phyloP scores from a whole-genome alignment of 2,329 filamentous ascomycete genomes.

The Microdochium bolleyi region DNA sequence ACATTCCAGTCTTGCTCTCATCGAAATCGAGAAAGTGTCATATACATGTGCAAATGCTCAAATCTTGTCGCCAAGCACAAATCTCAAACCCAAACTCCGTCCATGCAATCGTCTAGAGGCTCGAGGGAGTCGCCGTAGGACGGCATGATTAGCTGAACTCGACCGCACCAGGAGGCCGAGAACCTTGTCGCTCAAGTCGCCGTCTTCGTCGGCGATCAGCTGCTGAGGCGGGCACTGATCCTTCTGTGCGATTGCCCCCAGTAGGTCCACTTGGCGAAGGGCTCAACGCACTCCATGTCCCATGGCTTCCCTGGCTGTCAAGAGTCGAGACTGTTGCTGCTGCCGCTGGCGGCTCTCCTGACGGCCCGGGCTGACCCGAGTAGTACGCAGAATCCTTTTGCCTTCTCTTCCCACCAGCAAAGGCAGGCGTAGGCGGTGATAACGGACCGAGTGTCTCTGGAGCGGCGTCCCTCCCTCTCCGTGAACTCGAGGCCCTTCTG shows the following conservation, averaged over 20 bases:
- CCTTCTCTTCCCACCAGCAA: slow-evolving; percentile 39
- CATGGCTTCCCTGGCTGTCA: slow-evolving; percentile 36
- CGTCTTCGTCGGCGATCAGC: slow-evolving; percentile 48
- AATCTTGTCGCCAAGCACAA: neutral
- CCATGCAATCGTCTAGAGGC: neutral
- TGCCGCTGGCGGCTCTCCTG: slow-evolving; percentile 27
- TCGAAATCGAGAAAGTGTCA: neutral
- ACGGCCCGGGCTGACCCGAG: slow-evolving; percentile 38
- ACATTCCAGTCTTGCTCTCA: neutral
- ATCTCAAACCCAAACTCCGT: neutral
- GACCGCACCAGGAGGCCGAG: slow-evolving; percentile 17
- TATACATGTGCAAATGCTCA: neutral
- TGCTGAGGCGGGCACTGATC: slow-evolving; percentile 28
- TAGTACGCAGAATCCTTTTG: slow-evolving; percentile 56
- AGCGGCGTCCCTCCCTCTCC: slow-evolving; percentile 32
- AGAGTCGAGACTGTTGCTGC: slow-evolving; percentile 38
- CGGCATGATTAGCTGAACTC: slow-evolving; percentile 10
- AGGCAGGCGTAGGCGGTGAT: slow-evolving; percentile 48
- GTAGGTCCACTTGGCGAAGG: slow-evolving; percentile 32
- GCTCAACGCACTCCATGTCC: slow-evolving; percentile 46
- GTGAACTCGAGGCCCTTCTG: slow-evolving; percentile 42
- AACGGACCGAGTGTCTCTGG: slow-evolving; percentile 40
- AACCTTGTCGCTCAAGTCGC: slow-evolving; percentile 43
- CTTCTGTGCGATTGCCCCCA: slow-evolving; percentile 19
- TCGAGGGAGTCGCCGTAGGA: neutral